These are phyloP conservation scores for Polygonum aviculare DNA, from an alignment of 148 eudicot species.

Conservation along the genomic window DNA sequence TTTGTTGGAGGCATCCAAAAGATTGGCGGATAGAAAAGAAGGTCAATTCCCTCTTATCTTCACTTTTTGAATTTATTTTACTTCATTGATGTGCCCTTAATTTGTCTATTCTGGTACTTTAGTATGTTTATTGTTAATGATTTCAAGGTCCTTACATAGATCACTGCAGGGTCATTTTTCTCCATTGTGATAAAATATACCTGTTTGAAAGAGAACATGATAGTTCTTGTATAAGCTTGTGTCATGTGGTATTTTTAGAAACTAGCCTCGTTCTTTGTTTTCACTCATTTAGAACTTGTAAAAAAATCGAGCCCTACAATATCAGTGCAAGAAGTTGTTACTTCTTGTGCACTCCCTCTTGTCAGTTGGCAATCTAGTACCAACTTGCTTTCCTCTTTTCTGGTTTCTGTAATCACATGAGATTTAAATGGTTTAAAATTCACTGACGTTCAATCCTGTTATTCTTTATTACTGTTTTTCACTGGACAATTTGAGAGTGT, in stretches of 20 bases:
- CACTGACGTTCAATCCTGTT: neutral
- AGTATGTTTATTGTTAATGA: neutral
- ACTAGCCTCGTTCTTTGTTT: neutral
- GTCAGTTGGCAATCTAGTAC: neutral
- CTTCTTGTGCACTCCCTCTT: neutral
- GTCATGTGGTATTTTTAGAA: neutral
- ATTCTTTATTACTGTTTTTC: neutral
- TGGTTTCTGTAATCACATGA: neutral
- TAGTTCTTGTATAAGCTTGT: neutral
- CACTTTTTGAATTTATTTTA: neutral
- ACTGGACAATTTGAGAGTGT: neutral
- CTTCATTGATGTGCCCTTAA: neutral
- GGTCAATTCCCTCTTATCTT: constrained; percentile 70
- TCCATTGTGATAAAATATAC: neutral
- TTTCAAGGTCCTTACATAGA: neutral
- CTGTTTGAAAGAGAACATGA: neutral
- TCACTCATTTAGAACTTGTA: neutral
- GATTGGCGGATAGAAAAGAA: constrained; percentile 58
- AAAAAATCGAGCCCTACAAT: neutral
- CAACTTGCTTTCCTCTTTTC: neutral
- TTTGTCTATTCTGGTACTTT: neutral
- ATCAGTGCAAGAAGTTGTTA: neutral
- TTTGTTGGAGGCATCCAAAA: constrained; percentile 80
- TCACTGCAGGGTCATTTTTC: neutral
- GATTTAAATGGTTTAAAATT: neutral